phyloP scores from a whole-genome alignment of 495 filamentous ascomycete species.

The Tuber microsphaerosporum region DNA sequence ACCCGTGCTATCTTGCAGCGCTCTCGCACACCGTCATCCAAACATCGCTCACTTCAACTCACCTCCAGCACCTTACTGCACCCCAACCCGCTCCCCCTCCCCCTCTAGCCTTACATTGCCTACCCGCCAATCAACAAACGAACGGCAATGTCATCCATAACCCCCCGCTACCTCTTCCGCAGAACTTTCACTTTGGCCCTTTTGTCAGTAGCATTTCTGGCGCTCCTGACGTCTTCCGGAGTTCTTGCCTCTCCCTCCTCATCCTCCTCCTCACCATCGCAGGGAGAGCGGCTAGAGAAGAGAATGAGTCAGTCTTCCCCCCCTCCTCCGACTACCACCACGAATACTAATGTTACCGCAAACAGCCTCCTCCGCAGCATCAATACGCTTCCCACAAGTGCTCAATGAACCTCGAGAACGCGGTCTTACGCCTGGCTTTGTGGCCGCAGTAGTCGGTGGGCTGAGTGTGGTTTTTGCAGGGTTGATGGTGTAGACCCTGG shows the following conservation, averaged over 20 bases:
- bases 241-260: neutral
- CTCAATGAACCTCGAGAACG: conserved; percentile 33
- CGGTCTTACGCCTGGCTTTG: conserved; percentile 25
- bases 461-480: conserved; percentile 33
- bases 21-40: neutral
- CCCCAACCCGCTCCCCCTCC: neutral
- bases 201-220: neutral
- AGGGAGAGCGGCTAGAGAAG: conserved; percentile 8
- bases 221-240: neutral
- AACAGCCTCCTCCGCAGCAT: conserved; percentile 31
- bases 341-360: neutral
- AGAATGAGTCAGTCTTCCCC: conserved; percentile 21
- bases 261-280: neutral
- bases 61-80: neutral
- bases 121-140: neutral
- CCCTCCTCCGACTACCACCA: neutral
- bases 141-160: neutral
- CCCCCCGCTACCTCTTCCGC: neutral
- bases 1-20: neutral
- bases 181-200: neutral
- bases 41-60: neutral
- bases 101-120: neutral
- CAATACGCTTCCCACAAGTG: conserved; percentile 26
- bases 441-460: conserved; percentile 30
- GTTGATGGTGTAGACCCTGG: conserved; percentile 27